These are phyloP conservation scores for Nemania abortiva DNA, from an alignment of 2,329 filamentous ascomycete species.

Conservation along the genomic window DNA sequence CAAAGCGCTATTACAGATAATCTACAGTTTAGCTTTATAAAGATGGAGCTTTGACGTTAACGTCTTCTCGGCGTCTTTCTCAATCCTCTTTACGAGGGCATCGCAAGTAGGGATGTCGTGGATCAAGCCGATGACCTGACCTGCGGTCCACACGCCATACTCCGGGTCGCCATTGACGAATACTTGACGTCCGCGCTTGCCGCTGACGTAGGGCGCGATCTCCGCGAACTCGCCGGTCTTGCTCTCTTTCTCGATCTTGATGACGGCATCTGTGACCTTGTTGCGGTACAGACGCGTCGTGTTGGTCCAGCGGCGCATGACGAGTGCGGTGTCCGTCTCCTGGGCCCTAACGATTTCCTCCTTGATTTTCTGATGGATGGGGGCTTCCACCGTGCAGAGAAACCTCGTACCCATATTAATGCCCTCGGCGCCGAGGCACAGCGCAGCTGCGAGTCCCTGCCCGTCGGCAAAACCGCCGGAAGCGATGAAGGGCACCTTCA, in stretches of 20 bases:
- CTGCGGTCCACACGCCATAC: conserved; percentile 95
- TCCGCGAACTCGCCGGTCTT: conserved; percentile 88
- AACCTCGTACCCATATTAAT: conserved; percentile 99
- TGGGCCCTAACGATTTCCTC: conserved; percentile 87
- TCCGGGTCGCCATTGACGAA: conserved; percentile 93
- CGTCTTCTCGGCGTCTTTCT: conserved; percentile 78
- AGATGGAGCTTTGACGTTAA: conserved; percentile 70
- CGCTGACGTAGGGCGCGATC: conserved; percentile 87
- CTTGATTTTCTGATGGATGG: conserved; percentile 94
- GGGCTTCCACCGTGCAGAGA: conserved; percentile 94
- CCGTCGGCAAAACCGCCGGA: conserved; percentile 97
- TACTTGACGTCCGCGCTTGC: conserved; percentile 89
- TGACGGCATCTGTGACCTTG: conserved; percentile 83
- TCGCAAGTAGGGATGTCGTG: conserved; percentile 84
- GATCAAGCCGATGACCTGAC: conserved; percentile 92
- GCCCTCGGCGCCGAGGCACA: conserved; percentile 90
- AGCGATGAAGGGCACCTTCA: conserved; percentile 92
- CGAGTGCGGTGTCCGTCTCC: conserved; percentile 90
- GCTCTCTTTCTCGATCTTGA: conserved; percentile 86
- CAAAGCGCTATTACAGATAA: conserved; percentile 10
- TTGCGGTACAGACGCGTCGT: conserved; percentile 91
- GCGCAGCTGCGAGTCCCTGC: conserved; percentile 88
- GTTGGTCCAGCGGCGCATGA: conserved; percentile 92
- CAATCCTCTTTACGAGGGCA: conserved; percentile 76
- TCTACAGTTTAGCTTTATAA: conserved; percentile 70